Base-by-base conservation (phyloP, 345 rosid genomes). In the Draba incana region DNA sequence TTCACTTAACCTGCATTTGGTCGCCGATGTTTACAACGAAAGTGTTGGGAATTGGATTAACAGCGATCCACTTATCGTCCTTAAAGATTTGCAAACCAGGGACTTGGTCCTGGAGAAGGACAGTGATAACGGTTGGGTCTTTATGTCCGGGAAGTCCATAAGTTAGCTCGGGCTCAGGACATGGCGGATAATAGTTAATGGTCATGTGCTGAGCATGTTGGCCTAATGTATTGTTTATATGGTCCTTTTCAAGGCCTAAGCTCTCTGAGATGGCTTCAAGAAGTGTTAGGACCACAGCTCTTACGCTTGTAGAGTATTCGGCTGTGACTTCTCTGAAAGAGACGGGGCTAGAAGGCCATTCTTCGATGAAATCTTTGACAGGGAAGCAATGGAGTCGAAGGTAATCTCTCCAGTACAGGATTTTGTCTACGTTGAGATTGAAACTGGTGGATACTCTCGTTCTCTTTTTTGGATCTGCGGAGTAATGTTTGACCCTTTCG, bases 141-240 rank as follows among this genome's bases (percentile, higher is more conserved):
- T 90, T 84, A 60, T 92, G 97, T 27, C 86, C 83, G 0, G 97
- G 98, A 57, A 89, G 57, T 20, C 97, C 92, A 23, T 75, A 88
- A 2, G 95, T 87, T 7, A 92, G 80, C 62, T 89, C 88, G 0
- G 92, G 98, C 59, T 86, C 79, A 0, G 96, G 98, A 70, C 96
- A 92, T 0, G 89, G 85, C 0, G 96, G 96, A 47, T 92, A 92
- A 76, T 85, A 92, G 79, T 92, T 92, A 58, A 92, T 68, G 11
- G 97, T 86, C 92, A 92, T 80, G 75, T 86, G 92, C 42, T 92
- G 98, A 15, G 84, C 98, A 12, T 92, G 88, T 45, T 64, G 56
- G 23, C 85, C 68, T 11, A 86, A 42, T 16, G 8, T 57, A 57
- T 77, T 77, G 38, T 62, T 75, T 35, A 88, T 69, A 57, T 69